A percentile compares a stretch with the other conserved stretches of the same genome.
Evolutionary conservation across 1,284 basidiomycete species (phyloP).

Genomic region (Tilletia indica): DNA sequence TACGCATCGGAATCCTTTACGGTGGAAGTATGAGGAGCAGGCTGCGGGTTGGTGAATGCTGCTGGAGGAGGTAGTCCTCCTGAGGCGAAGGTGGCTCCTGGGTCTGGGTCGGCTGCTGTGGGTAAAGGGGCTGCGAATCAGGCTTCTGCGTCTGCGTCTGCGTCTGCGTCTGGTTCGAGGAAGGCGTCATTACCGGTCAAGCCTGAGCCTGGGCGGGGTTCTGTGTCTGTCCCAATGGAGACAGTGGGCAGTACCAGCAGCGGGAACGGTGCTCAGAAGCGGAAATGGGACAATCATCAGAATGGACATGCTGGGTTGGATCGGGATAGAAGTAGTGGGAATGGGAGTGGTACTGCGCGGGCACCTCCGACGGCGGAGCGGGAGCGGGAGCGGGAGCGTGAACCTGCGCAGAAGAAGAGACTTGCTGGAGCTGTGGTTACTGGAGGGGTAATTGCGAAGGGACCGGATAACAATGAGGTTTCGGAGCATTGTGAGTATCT

Average conservation of each 20-base stretch:
- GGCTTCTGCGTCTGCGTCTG: too few species aligned
- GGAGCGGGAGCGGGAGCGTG: neutral
- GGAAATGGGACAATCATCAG: too few species aligned
- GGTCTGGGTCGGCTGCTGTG: too few species aligned
- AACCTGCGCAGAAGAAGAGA: slow-evolving; percentile 3
- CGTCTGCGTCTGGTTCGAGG: too few species aligned
- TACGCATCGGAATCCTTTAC: neutral
- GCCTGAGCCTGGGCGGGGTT: too few species aligned
- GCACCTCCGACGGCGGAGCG: neutral
- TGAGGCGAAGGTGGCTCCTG: too few species aligned
- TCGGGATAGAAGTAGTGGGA: neutral
- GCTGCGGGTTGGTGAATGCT: neutral
- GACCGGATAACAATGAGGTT: slow-evolving; percentile 16
- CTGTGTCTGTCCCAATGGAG: too few species aligned
- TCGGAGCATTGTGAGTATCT: slow-evolving; percentile 12
- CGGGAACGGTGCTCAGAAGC: too few species aligned
- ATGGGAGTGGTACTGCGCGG: neutral
- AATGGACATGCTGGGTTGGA: too few species aligned
- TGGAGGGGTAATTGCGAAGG: neutral
- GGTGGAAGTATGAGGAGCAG: slow-evolving; percentile 17
- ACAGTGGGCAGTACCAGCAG: too few species aligned
- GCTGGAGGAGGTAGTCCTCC: neutral
- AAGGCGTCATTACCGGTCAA: too few species aligned
- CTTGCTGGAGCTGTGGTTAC: neutral
- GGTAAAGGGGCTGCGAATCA: too few species aligned